Evolutionary conservation across 768 basidiomycete genomes (phyloP), one percentile per base, ranked within the genome.

Genomic region (Suillus subaureus): DNA sequence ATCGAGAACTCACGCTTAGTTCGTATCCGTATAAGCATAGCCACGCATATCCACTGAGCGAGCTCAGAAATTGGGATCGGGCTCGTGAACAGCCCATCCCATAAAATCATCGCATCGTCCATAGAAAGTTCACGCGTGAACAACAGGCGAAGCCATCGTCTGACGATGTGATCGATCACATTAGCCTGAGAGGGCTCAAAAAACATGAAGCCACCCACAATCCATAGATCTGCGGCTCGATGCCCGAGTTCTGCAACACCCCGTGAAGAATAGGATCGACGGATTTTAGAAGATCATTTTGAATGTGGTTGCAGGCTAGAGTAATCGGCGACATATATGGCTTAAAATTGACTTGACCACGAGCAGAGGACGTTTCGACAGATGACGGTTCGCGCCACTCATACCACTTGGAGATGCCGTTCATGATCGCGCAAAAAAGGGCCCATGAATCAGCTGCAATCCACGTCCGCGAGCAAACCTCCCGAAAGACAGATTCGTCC

Each of bases 181-280:
- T 73, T 54, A 73, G 45, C 31, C 35, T 16, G 49, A 55, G 55
- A 64, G 13, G 49, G 18, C 12, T 6, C 6, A 31, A 28, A 31
- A 42, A 13, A 60, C 6, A 64, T 67, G 23, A 64, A 28, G 66
- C 39, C 13, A 79, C 93, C 76, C 77, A 96, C 92, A 99, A 96
- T 64, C 94, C 95, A 79, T 95, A 99, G 23, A 99, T 92, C 74
- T 99, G 97, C 6, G 96, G 96, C 76, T 99, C 97, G 49, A 99
- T 89, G 7, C 92, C 92, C 45, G 88, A 85, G 42, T 83, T 84
- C 69, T 93, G 89, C 80, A 99, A 81, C 61, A 85, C 83, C 66
- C 86, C 84, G 82, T 89, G 91, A 26, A 99, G 79, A 51, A 86
- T 75, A 21, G 94, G 94, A 76, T 99, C 97, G 33, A 92, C 87